These are phyloP conservation scores for Craspedostauros australis DNA, from an alignment of 108 stramenopile species.

Conservation along the genomic window DNA sequence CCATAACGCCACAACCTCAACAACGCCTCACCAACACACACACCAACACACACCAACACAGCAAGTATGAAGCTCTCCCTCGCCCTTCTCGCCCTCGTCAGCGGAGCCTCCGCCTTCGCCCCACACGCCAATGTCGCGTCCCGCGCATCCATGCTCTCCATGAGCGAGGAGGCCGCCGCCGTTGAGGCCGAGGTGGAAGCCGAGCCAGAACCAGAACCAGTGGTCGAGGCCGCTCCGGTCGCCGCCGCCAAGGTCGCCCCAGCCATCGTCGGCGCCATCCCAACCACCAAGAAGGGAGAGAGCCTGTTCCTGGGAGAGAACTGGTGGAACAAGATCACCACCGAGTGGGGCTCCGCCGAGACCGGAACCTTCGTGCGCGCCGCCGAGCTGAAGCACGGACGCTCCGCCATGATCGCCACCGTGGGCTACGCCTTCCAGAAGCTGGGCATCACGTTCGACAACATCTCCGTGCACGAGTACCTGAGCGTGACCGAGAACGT, in stretches of 20 bases:
- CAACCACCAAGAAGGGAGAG: conserved; percentile 28
- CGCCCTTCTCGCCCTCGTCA: conserved; percentile 21
- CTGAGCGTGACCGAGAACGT: conserved; percentile 36
- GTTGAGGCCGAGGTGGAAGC: conserved; percentile 1
- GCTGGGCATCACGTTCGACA: conserved; percentile 45
- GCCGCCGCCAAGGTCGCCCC: conserved; percentile 6
- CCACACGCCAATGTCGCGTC: conserved; percentile 5
- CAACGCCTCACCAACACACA: too few species aligned
- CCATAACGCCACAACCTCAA: too few species aligned
- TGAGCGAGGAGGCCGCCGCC: conserved; percentile 10
- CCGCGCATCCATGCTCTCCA: conserved; percentile 1
- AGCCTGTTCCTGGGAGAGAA: conserved; percentile 45
- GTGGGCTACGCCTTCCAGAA: conserved; percentile 61
- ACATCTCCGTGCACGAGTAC: conserved; percentile 61
- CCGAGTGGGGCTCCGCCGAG: conserved; percentile 41
- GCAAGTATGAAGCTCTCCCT: conserved; percentile 24
- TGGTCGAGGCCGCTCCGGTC: conserved; percentile 1
- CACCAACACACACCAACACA: conserved; percentile 3
- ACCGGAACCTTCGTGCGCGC: conserved; percentile 53
- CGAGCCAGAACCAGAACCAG: background rate
- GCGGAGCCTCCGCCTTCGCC: conserved; percentile 24
- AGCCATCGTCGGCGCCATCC: conserved; percentile 27
- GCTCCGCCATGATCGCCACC: conserved; percentile 60
- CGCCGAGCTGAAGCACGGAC: conserved; percentile 68
- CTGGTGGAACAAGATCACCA: conserved; percentile 51